Conservation (phyloP, 306 rosid species). For the Sindora glabra region DNA sequence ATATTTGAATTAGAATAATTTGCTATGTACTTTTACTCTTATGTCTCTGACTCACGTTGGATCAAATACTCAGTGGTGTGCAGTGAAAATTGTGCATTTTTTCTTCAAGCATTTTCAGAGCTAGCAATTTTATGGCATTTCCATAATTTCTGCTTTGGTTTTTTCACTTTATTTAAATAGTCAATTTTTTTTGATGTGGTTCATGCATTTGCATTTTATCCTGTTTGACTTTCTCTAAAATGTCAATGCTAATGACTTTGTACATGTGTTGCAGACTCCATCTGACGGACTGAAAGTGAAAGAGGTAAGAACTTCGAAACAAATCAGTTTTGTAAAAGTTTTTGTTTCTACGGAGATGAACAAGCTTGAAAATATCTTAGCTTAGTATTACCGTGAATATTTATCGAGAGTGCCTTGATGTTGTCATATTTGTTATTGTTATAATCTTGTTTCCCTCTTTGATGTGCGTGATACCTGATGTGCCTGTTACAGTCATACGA, state of each 20-base stretch:
- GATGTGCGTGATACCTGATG: background rate
- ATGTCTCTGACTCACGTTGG: too few species aligned
- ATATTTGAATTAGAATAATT: too few species aligned
- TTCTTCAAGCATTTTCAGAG: background rate
- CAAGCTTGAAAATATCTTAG: background rate
- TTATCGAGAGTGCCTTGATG: background rate
- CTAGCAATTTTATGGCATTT: slow-evolving; percentile 1
- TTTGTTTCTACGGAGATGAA: background rate
- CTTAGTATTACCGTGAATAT: background rate
- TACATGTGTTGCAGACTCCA: slow-evolving; percentile 57
- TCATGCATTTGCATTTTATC: too few species aligned
- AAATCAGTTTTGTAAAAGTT: slow-evolving; percentile 1
- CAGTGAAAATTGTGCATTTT: background rate
- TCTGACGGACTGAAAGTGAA: slow-evolving; percentile 51
- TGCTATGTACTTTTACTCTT: too few species aligned
- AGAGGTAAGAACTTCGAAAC: slow-evolving; percentile 48
- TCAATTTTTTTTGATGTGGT: too few species aligned
- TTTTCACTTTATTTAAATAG: background rate
- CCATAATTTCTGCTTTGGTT: background rate
- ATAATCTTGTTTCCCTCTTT: background rate
- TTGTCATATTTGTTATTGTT: background rate
- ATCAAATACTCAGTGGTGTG: background rate
- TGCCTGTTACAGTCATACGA: slow-evolving; percentile 54
- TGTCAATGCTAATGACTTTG: background rate
- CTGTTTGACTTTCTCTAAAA: background rate